Base-by-base conservation (phyloP, 2,329 filamentous ascomycete species). In the Venturia nashicola region DNA sequence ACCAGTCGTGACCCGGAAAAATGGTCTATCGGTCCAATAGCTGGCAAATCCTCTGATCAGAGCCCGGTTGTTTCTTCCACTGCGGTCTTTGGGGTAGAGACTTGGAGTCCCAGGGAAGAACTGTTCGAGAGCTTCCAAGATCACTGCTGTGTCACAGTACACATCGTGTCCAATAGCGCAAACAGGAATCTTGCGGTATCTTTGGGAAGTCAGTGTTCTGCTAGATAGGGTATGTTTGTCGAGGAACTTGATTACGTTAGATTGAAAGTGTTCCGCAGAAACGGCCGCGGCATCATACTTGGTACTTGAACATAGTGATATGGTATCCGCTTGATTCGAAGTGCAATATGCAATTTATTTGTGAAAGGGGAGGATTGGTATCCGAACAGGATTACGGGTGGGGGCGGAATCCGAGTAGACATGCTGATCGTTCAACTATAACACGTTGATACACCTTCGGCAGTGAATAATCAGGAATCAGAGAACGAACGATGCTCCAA, bases 1-100 rank as follows among this genome's bases (percentile, higher is more conserved):
- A 4, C 76, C 76, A 5, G 73, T 75, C 20, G 74, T 75, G 7
- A 72, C 70, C 18, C 76, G 70, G 67, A 77, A 77, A 5, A 77
- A 66, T 0, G 76, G 72, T 36, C 74, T 66, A 65, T 78, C 76
- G 2, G 71, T 73, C 75, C 75, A 77, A 66, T 76, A 76, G n/a
- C 68, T 71, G 2, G 75, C 72, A 43, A 77, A 76, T 0, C 74
- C 74, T n/a, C 76, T 67, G 5, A 72, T 75, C 2, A 77, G 64
- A 0, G 70, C 69, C 7, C 71, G 61, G 62, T 77, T 76, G n/a
- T 67, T 66, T 68, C 74, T 70, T 0, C 70, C 70, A 44, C 71
- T 72, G 4, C 68, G 59, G 2, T 70, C 68, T 6, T 64, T 59
- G 1, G 75, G 76, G 65, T 76, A 77, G 6, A 76, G 67, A 14